Base-by-base conservation (phyloP, 352 stramenopile species). In the Globisporangium barbulae region DNA sequence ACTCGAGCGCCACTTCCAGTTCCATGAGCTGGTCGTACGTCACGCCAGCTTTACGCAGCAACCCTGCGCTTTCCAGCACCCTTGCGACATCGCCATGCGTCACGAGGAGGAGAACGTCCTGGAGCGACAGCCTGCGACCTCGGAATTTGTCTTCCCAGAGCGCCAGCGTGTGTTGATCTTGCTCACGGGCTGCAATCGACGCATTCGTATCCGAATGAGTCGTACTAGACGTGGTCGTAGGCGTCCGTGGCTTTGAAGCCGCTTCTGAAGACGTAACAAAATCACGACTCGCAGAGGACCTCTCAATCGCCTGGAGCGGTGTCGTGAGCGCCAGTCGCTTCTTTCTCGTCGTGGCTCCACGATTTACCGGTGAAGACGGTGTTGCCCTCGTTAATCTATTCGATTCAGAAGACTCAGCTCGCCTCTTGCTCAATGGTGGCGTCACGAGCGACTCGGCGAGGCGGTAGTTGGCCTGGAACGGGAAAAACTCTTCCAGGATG, bases 121-220 rank as follows among this genome's bases (percentile, higher is more conserved):
- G 67, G 1, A 63, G 50, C 5, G 59, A 72, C 35, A 91, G 65
- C 19, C 61, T 49, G 5, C 71, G 74, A 8, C 59, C 53, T 3
- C 61, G 59, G 53, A 88, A 78, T 63, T 91, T 91, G 57, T 83
- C 70, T 30, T 89, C 76, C 82, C 82, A 91, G 1, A 91, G 64
- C 22, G 63, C 60, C 28, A 78, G 35, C 15, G 52, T 65, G 41
- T 80, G 60, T 0, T 64, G 45, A n/a, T 53, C 35, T 35, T 71
- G 66, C 2, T 59, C 41, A 3, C 55, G 21, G 15, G 37, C 25
- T 2, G 56, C 50, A 19, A 1, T 41, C 52, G 21, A 0, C 52
- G 6, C 25, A 17, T 47, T 31, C 15, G n/a, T 10, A 37, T 13
- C 7, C 25, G 12, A n/a, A 21, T 9, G n/a, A 41, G 13, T 39